A percentile compares a stretch with the other conserved stretches of the same genome.
phyloP scores from a whole-genome alignment of 75 land plant species.

The Selaginella moellendorffii region DNA sequence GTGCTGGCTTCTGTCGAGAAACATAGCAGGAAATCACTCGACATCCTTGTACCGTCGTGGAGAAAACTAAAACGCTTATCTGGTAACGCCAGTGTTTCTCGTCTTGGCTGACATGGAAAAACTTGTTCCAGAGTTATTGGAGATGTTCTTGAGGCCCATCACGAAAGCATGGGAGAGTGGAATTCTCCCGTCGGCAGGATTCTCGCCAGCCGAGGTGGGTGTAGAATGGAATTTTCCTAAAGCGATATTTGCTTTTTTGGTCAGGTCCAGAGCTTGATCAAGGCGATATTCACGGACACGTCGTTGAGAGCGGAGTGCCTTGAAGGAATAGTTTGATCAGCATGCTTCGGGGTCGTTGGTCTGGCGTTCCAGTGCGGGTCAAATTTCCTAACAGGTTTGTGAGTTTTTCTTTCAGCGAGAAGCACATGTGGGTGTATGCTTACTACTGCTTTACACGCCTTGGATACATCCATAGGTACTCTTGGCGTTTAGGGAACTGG shows the following conservation, averaged over 20 bases:
- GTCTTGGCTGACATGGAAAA: too few species aligned
- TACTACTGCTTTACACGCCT: too few species aligned
- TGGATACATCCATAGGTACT: too few species aligned
- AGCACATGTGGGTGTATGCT: too few species aligned
- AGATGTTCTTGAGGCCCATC: conserved; percentile 77
- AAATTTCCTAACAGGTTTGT: too few species aligned
- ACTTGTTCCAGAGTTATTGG: conserved; percentile 48
- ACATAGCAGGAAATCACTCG: conserved; percentile 11
- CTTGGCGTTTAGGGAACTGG: too few species aligned
- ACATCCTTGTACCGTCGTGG: conserved; percentile 41
- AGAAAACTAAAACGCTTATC: conserved; percentile 48
- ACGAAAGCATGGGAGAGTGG: conserved; percentile 84
- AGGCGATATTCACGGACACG: conserved; percentile 64
- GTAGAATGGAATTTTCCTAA: neutral
- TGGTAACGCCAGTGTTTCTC: conserved; percentile 25
- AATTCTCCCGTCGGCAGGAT: conserved; percentile 52
- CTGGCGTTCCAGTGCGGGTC: too few species aligned
- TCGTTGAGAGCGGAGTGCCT: conserved; percentile 63
- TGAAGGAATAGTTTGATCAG: conserved; percentile 36
- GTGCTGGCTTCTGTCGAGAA: neutral
- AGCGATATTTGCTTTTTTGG: neutral
- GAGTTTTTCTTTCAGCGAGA: too few species aligned
- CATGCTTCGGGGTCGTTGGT: too few species aligned
- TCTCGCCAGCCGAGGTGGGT: conserved; percentile 65
- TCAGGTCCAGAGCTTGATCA: conserved; percentile 58